phyloP scores from a whole-genome alignment of 371 early-diverging fungal species.

The Mucor saturninus region DNA sequence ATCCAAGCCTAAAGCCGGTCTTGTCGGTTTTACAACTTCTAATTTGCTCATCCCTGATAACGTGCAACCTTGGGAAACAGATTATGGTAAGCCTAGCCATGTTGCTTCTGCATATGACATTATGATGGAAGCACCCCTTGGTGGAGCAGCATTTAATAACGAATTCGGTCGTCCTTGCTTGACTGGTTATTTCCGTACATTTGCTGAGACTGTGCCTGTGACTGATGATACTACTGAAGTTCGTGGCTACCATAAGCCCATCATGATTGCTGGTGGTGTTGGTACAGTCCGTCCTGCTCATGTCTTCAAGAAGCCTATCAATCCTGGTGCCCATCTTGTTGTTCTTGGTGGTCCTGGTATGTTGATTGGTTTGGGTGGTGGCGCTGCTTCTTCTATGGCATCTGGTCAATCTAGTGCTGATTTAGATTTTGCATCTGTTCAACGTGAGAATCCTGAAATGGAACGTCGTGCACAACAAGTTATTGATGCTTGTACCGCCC shows the following conservation, averaged over 20 bases:
- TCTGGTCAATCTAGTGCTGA: slow-evolving; percentile 87
- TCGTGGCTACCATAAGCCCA: slow-evolving; percentile 97
- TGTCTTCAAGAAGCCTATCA: slow-evolving; percentile 82
- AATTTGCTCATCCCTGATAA: slow-evolving; percentile 90
- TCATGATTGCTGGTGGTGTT: slow-evolving; percentile 98
- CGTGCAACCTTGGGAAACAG: slow-evolving; percentile 92
- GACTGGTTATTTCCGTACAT: slow-evolving; percentile 96
- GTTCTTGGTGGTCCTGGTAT: slow-evolving; percentile 96
- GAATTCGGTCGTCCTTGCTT: slow-evolving; percentile 97
- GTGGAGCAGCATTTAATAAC: slow-evolving; percentile 97
- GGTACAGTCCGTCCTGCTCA: slow-evolving; percentile 90
- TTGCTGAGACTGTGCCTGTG: slow-evolving; percentile 71
- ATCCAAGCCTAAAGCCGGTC: slow-evolving; percentile 92
- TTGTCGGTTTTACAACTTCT: slow-evolving; percentile 92
- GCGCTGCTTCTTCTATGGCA: slow-evolving; percentile 95
- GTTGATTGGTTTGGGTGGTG: slow-evolving; percentile 98
- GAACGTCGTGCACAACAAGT: slow-evolving; percentile 96
- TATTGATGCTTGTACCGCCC: slow-evolving; percentile 87
- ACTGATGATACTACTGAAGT: slow-evolving; percentile 61
- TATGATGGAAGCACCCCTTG: slow-evolving; percentile 96
- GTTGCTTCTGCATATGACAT: slow-evolving; percentile 92
- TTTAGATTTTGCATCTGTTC: slow-evolving; percentile 96
- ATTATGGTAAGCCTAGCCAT: slow-evolving; percentile 85
- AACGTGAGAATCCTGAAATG: slow-evolving; percentile 98
- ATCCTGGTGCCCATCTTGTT: slow-evolving; percentile 81